These are phyloP conservation scores for Arthrocladium fulminans DNA, from an alignment of 2,329 filamentous ascomycete genomes.

Conservation along the genomic window DNA sequence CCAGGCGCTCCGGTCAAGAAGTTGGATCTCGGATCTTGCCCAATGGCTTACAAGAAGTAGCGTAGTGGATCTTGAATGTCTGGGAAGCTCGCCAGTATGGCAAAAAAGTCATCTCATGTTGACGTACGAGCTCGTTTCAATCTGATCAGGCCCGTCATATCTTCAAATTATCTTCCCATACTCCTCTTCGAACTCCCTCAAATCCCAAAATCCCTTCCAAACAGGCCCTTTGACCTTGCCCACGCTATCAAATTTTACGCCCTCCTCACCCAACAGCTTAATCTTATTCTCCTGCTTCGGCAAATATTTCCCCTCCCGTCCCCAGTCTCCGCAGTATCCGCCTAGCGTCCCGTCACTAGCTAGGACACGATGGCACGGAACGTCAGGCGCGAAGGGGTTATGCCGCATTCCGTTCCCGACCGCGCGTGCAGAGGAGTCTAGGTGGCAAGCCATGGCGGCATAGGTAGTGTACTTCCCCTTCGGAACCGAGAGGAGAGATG, in stretches of 20 bases:
- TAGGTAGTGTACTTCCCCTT: slow-evolving; percentile 69
- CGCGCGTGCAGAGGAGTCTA: slow-evolving; percentile 25
- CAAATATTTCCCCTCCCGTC: slow-evolving; percentile 36
- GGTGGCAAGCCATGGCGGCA: slow-evolving; percentile 56
- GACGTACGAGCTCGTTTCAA: too few relatives aligned
- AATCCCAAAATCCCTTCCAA: slow-evolving; percentile 8
- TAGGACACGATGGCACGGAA: slow-evolving; percentile 34
- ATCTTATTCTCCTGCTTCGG: slow-evolving; percentile 34
- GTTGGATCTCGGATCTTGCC: slow-evolving; percentile 62
- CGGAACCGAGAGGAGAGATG: slow-evolving; percentile 67
- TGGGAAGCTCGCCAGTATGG: too few relatives aligned
- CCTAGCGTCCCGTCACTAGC: slow-evolving; percentile 30
- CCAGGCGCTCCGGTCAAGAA: slow-evolving; percentile 49
- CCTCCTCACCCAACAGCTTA: slow-evolving; percentile 27
- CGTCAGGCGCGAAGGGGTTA: slow-evolving; percentile 36
- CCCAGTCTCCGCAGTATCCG: slow-evolving; percentile 42
- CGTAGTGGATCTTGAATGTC: too few relatives aligned
- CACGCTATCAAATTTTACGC: slow-evolving; percentile 27
- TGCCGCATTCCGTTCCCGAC: slow-evolving; percentile 35
- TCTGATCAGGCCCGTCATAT: neutral
- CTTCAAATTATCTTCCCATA: neutral
- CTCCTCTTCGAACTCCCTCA: slow-evolving; percentile 6
- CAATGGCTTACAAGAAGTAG: slow-evolving; percentile 26
- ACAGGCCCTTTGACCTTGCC: slow-evolving; percentile 20
- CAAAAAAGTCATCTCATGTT: too few relatives aligned